Base-by-base conservation (phyloP, 169 alveolate species). In the Plasmodium yoelii region DNA sequence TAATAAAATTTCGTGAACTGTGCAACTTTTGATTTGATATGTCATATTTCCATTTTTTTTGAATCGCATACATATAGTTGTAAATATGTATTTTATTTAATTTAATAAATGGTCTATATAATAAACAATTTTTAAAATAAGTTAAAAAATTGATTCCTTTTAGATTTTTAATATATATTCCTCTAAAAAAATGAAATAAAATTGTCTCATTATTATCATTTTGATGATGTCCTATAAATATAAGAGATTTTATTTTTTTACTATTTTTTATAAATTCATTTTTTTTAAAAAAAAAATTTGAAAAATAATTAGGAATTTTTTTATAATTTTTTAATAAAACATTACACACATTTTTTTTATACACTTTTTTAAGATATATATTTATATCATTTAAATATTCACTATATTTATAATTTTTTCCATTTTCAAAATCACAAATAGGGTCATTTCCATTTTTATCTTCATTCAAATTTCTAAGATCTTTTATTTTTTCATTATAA, bases 201-300 rank as follows among this genome's bases (percentile, higher is more conserved):
- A 80, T 26, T 4, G 90, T 80, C 53, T 80, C 90, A 24, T 80
- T 80, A 26, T 51, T 80, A 70, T 80, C 90, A 69, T 80, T 80
- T 15, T 69, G 18, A 47, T 64, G 77, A 12, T 80, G 90, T 22
- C 90, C 90, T 53, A 80, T 1, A 34, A 80, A 80, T 18, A 80
- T 71, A 3, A 80, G 28, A 2, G 82, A 49, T 46, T 65, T 80
- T 44, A 80, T 59, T 13, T 19, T 13, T 44, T 34, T 53, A 4
- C 4, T 18, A 18, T 28, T 44, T 28, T 19, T 59, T 2, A 39
- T 2, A 49, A n/a, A 44, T 55, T 22, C 22, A 13, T 13, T 72
- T 39, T 42, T 53, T 34, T 34, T 34, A 34, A 34, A 34, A 34
- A 34, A 34, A 3, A 34, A 34, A 34, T 34, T 7, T 3, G 42